Percentiles rank a stretch among this genome's conserved stretches.
These are phyloP conservation scores for Trichoderma gamsii DNA, from an alignment of 495 filamentous ascomycete species.

Conservation along the genomic window DNA sequence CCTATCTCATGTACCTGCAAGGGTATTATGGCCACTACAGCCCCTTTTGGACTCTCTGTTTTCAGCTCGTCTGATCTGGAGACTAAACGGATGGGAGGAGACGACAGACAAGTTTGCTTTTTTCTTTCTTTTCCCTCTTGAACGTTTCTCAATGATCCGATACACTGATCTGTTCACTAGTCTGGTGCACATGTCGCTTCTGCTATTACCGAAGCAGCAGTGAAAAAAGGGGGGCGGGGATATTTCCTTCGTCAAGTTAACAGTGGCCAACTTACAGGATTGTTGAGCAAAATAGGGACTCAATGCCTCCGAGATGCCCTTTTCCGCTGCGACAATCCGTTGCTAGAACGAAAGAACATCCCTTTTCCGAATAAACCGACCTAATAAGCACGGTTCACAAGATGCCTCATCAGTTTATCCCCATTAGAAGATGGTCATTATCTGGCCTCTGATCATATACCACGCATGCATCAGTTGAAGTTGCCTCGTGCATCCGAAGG, in stretches of 20 bases:
- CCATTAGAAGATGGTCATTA: background rate
- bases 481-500: too few relatives aligned
- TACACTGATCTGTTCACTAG: background rate
- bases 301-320: background rate
- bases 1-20: background rate
- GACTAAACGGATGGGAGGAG: background rate
- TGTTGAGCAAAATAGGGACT: background rate
- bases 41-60: background rate
- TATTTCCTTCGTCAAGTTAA: background rate
- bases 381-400: slow-evolving; percentile 3
- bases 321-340: background rate
- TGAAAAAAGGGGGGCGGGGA: background rate
- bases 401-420: background rate
- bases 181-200: background rate
- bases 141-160: background rate
- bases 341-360: background rate
- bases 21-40: background rate
- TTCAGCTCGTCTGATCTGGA: background rate
- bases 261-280: background rate
- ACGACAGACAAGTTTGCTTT: background rate
- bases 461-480: background rate
- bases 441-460: background rate
- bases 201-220: background rate
- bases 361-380: background rate
- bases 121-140: background rate